Evolutionary conservation across 192 early-diverging fungal genomes (phyloP).

Genomic region (Coemansia pectinata): DNA sequence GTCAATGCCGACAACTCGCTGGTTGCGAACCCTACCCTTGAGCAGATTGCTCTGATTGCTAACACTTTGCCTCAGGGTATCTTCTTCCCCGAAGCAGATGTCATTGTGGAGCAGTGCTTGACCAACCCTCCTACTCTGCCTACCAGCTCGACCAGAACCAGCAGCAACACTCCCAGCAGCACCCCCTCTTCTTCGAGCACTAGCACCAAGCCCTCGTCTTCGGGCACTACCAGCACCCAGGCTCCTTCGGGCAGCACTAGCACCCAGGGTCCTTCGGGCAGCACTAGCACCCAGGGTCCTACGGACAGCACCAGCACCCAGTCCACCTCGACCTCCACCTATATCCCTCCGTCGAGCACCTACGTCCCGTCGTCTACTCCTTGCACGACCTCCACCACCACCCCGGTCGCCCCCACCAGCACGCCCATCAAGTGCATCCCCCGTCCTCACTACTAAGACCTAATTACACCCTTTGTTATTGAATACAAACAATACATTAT

Average conservation of each 20-base stretch:
- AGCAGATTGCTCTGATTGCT: conserved; percentile 13
- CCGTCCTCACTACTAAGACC: conserved; percentile 13
- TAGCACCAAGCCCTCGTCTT: not conserved
- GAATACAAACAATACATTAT: not conserved
- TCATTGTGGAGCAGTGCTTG: conserved; percentile 28
- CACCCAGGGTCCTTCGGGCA: not conserved
- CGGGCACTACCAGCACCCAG: not conserved
- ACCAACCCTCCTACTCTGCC: conserved; percentile 7
- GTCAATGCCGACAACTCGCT: conserved; percentile 25
- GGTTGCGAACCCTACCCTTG: conserved; percentile 15
- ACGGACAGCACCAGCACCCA: not conserved
- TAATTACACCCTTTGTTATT: too few relatives aligned
- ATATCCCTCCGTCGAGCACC: not conserved
- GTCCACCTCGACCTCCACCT: not conserved
- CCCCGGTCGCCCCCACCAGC: conserved; percentile 7
- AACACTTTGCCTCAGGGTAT: conserved; percentile 20
- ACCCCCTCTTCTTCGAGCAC: not conserved
- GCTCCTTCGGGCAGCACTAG: not conserved
- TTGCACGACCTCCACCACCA: conserved; percentile 3
- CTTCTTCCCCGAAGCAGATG: conserved; percentile 35
- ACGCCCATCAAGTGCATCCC: conserved; percentile 34
- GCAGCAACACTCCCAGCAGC: not conserved
- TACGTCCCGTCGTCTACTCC: conserved; percentile 5
- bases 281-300: not conserved
- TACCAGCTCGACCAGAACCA: not conserved